Conservation (phyloP, 2,329 filamentous ascomycete genomes). For the Mycocentrospora acerina region DNA sequence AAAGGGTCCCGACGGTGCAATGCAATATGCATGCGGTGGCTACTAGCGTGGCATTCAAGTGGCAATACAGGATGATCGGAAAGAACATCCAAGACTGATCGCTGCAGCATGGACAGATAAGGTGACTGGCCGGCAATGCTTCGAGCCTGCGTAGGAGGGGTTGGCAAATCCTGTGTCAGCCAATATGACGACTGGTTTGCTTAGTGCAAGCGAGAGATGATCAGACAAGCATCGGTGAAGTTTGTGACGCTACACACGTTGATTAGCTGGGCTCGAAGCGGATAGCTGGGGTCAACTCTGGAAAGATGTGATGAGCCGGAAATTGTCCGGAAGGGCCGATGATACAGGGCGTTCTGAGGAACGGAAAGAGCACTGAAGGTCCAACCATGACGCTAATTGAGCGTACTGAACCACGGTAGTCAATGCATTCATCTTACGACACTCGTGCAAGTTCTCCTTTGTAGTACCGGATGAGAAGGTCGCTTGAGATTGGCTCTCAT, state of each 20-base stretch:
- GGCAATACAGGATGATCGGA: conserved; percentile 41
- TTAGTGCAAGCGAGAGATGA: conserved; percentile 26
- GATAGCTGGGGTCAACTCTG: conserved; percentile 23
- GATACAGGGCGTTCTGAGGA: conserved; percentile 17
- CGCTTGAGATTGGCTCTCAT: conserved; percentile 19
- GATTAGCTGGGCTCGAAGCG: conserved; percentile 36
- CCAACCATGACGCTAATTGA: conserved; percentile 23
- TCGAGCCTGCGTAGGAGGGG: conserved; percentile 30
- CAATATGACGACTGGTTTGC: conserved; percentile 28
- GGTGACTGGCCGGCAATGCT: conserved; percentile 50
- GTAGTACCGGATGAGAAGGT: conserved; percentile 15
- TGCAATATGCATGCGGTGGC: conserved; percentile 42
- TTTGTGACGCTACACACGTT: conserved; percentile 37
- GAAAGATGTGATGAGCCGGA: conserved; percentile 22
- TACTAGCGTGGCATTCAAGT: conserved; percentile 37
- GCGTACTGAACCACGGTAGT: conserved; percentile 17
- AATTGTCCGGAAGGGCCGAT: conserved; percentile 21
- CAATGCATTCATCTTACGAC: conserved; percentile 31
- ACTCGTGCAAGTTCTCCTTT: conserved; percentile 17
- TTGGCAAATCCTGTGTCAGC: conserved; percentile 35
- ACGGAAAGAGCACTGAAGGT: conserved; percentile 13
- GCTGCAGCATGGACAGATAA: conserved; percentile 49
- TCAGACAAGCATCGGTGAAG: conserved; percentile 28
- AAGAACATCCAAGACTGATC: conserved; percentile 33
- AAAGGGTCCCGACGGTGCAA: conserved; percentile 34